Base-by-base conservation (phyloP, 306 rosid species). In the Quercus parvula region DNA sequence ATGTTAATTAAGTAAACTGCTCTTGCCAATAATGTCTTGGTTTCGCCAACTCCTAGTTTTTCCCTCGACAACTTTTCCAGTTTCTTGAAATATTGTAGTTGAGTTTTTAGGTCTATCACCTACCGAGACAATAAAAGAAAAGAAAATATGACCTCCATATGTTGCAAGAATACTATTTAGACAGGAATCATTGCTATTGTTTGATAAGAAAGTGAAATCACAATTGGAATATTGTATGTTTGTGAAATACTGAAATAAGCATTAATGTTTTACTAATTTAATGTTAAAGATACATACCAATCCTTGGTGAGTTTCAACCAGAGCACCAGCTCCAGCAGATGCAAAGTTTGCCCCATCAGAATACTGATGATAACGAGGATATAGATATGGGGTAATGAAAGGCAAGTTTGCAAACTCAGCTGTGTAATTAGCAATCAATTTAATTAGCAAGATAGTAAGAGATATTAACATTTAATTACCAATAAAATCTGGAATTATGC, bases 311-410 rank as follows among this genome's bases (percentile, higher is more conserved):
- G 87, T 91, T 80, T 78, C 86, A 76, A 13, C 8, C 0, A 89
- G 79, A 86, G 89, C 92, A 70, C 96, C 96, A 22, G 88, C 84
- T 5, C 90, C 90, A 22, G 80, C 91, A 1, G 96, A 89, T 17
- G 96, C 93, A 75, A 91, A 89, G 78, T 89, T 91, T 3, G 81
- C 85, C 1, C 96, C 93, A 64, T 81, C 77, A 3, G 52, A 55
- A 49, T 76, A 86, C 3, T 54, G 54, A 25, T 69, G 18, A 5
- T 55, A 46, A 33, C 82, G 80, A 1, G 90, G 91, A 71, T 87
- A 81, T 62, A 86, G 74, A 51, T 84, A 89, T 0, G 96, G 82
- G 30, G 83, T 85, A 31, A 87, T 75, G 13, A 84, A 18, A 2
- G 89, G 91, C 76, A 87, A 58, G 38, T 78, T 70, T 1, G 89